Evolutionary conservation across 2,329 filamentous ascomycete species (phyloP).

Genomic region (Elsinoe australis): DNA sequence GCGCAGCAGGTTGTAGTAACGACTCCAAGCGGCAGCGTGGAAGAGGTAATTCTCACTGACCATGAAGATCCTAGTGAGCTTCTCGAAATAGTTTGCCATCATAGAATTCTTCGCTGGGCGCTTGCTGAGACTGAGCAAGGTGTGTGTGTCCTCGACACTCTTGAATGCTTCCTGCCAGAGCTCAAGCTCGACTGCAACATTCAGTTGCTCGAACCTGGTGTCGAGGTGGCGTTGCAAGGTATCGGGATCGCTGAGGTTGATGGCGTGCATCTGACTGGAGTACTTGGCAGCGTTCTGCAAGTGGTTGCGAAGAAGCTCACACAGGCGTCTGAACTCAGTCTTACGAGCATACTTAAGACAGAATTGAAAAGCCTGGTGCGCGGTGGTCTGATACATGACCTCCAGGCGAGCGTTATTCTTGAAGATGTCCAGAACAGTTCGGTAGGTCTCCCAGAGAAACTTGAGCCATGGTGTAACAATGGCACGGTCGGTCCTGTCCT

Average conservation of each 20-base stretch:
- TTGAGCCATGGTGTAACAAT: constrained; percentile 99
- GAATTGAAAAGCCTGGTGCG: constrained; percentile 97
- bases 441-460: constrained; percentile 99
- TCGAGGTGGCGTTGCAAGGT: constrained; percentile 95
- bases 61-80: constrained; percentile 95
- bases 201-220: constrained; percentile 96
- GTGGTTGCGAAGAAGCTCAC: constrained; percentile 96
- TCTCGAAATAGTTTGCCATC: constrained; percentile 99
- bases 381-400: constrained; percentile 96
- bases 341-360: constrained; percentile 97
- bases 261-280: constrained; percentile 97
- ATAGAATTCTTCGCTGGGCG: constrained; percentile 96
- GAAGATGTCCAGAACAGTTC: constrained; percentile 94
- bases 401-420: constrained; percentile 98
- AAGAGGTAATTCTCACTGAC: constrained; percentile 99
- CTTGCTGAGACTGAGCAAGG: constrained; percentile 93
- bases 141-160: constrained; percentile 98
- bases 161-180: constrained; percentile 99
- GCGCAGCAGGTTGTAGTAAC: constrained; percentile 93
- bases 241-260: constrained; percentile 96
- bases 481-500: constrained; percentile 92
- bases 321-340: constrained; percentile 97
- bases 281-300: constrained; percentile 99
- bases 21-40: constrained; percentile 94
- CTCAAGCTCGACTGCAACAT: constrained; percentile 95